Base-by-base conservation (phyloP, 306 rosid species). In the Morella rubra region DNA sequence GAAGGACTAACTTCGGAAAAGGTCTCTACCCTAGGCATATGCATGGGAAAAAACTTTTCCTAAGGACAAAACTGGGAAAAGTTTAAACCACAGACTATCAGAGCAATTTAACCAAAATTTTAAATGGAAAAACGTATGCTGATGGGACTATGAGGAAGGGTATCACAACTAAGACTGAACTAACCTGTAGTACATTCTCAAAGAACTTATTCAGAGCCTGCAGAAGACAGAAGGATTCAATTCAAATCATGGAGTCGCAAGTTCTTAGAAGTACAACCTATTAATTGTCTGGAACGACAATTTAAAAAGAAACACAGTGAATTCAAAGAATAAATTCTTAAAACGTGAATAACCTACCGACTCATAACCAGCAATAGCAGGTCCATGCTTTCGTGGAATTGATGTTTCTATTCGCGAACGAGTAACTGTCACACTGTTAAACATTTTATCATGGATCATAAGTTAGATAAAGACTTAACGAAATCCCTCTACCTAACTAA, bases 331-430 rank as follows among this genome's bases (percentile, higher is more conserved):
- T 62, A 11, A 53, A 24, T 74, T 73, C 74, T 60, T 66, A 4
- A 22, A 66, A 51, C 70, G 40, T 16, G 67, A 75, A 51, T 52
- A 75, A n/a, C 84, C 16, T 89, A 95, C 99, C 81, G 88, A 59
- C 81, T 95, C 97, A 75, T 95, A 95, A 85, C 97, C 99, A 73
- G 97, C 97, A 82, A 92, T 89, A 51, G 89, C 95, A 75, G 96
- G 91, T 68, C 99, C 99, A 81, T 95, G 97, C 85, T 95, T 95
- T 80, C 97, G 97, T 79, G 99, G 99, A 82, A 95, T 95, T 64
- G 97, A 88, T 61, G 96, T 85, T 90, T 95, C 99, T 54, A 95
- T 90, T 68, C 97, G 88, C 0, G 99, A 86, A 27, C 93, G 97
- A 69, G 97, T 92, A 76, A 84, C 80, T 67, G 97, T 95, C 92